These are phyloP conservation scores for Malus hybrid DNA, from an alignment of 331 rosid genomes.

Conservation along the genomic window DNA sequence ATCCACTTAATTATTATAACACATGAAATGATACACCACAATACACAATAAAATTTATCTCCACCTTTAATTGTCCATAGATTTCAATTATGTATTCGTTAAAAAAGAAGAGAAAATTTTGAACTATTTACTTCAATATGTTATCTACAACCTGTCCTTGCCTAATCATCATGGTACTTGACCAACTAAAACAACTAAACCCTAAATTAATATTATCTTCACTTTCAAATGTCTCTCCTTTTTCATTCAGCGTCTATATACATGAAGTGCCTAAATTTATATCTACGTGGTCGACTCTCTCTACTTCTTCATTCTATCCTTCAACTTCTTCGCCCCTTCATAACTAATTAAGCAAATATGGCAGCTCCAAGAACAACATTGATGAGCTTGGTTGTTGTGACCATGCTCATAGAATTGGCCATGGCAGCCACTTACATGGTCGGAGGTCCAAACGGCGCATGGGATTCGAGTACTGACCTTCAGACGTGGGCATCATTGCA, in stretches of 20 bases:
- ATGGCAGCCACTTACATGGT: slow-evolving; percentile 48
- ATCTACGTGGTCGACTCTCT: background rate
- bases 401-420: slow-evolving; percentile 37
- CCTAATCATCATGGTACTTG: slow-evolving; percentile 6
- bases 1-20: too few relatives aligned
- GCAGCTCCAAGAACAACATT: slow-evolving; percentile 30
- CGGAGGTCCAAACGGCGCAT: slow-evolving; percentile 66
- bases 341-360: slow-evolving; percentile 15
- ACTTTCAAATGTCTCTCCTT: background rate
- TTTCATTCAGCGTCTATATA: slow-evolving; percentile 1
- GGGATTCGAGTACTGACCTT: slow-evolving; percentile 55
- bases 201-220: slow-evolving; percentile 5
- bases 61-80: too few relatives aligned
- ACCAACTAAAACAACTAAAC: slow-evolving; percentile 44
- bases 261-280: background rate
- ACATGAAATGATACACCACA: too few relatives aligned
- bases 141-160: slow-evolving; percentile 5
- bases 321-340: background rate
- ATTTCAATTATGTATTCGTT: too few relatives aligned
- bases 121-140: background rate
- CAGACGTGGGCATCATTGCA: slow-evolving; percentile 58
- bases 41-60: too few relatives aligned
- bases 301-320: slow-evolving; percentile 2
- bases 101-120: background rate
- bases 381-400: slow-evolving; percentile 22